Base-by-base conservation (phyloP, 2,329 filamentous ascomycete species). In the Pseudonectria foliicola region DNA sequence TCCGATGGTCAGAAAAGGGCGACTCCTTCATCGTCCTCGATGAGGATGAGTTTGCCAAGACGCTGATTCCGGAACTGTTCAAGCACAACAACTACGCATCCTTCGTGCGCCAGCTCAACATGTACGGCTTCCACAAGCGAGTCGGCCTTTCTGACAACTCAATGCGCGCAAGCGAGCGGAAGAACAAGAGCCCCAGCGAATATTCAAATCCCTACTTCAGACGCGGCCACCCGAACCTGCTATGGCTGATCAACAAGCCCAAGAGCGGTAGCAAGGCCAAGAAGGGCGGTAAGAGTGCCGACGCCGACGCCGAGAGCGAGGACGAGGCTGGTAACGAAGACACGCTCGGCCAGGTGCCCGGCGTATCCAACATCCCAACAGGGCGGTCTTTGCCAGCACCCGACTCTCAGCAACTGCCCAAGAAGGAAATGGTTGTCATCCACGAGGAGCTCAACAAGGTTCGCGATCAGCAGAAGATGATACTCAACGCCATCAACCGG, bases 41-140 rank as follows among this genome's bases (percentile, higher is more conserved):
- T 54, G 92, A 98, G 62, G 92, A 98, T 55, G 90, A 95, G 63
- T 98, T 98, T 56, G 95, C 92, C 13, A 96, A 95, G 64, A 87
- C 85, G 25, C 82, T 98, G 49, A 85, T 98, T 15, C 92, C 92
- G 1, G 94, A 96, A 61, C 80, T 96, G 43, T 98, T 98, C 73
- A 98, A 98, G 63, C 92, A 98, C 66, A 95, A 90, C 72, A 95
- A 95, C 60, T 95, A 95, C 62, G 89, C 89, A 30, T 95, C 89
- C 46, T 95, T 95, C 57, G 89, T 95, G 36, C 82, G 89, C 25
- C 89, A 95, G 58, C 72, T 95, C 44, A 95, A 95, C 62, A 95
- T 95, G 71, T 95, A 95, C 60, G 89, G 94, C 43, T 98, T 98
- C 54, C 92, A 98, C 70, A 98, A 98, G 68, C 82, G 85, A 27